Evolutionary conservation across 2,329 filamentous ascomycete species (phyloP).

Genomic region (Uncinocarpus reesii): DNA sequence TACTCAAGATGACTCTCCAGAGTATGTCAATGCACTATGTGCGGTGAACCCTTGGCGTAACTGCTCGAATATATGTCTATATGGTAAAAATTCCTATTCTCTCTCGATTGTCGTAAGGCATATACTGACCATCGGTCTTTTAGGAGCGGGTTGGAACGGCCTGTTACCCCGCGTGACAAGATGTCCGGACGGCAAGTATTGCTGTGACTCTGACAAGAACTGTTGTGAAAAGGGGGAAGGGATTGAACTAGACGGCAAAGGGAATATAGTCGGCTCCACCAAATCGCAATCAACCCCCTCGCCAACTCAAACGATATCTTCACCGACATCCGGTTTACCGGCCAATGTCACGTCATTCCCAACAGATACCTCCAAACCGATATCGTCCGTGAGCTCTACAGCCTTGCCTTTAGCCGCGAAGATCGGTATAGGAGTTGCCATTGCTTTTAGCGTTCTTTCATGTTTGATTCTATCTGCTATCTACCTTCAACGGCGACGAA

Average conservation of each 20-base stretch:
- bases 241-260: slow-evolving; percentile 4
- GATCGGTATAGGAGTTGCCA: slow-evolving; percentile 11
- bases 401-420: slow-evolving; percentile 5
- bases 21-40: slow-evolving; percentile 13
- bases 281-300: not conserved
- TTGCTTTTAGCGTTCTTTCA: slow-evolving; percentile 9
- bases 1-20: slow-evolving; percentile 9
- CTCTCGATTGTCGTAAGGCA: not conserved
- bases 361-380: not conserved
- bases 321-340: not conserved
- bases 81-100: slow-evolving; percentile 3
- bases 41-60: slow-evolving; percentile 12
- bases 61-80: slow-evolving; percentile 15
- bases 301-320: not conserved
- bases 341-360: slow-evolving; percentile 3
- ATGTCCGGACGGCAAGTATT: slow-evolving; percentile 11
- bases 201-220: slow-evolving; percentile 9
- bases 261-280: slow-evolving; percentile 5
- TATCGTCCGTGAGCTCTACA: not conserved
- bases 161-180: slow-evolving; percentile 8
- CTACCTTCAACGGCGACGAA: slow-evolving; percentile 2
- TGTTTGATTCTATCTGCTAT: slow-evolving; percentile 6
- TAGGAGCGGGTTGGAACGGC: slow-evolving; percentile 4
- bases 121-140: not conserved
- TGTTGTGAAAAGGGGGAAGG: slow-evolving; percentile 10